phyloP scores from a whole-genome alignment of 495 filamentous ascomycete genomes.

The Penicillium turbatum region DNA sequence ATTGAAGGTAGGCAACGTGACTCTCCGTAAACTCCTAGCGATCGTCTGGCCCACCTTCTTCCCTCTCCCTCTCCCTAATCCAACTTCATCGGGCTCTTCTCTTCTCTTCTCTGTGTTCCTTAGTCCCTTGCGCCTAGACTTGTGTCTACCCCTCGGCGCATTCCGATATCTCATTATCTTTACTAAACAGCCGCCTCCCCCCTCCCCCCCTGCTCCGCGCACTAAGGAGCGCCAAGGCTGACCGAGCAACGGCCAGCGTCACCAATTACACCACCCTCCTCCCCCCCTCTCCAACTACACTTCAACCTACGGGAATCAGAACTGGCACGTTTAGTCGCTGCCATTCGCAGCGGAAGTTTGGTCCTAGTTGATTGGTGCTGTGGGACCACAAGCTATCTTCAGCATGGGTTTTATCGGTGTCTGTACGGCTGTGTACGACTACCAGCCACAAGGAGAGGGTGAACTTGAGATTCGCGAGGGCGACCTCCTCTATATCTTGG shows the following conservation, averaged over 20 bases:
- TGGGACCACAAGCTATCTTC: slow-evolving; percentile 1
- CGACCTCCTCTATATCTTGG: slow-evolving; percentile 86
- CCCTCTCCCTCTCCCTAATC: slow-evolving; percentile 19
- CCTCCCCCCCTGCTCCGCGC: slow-evolving; percentile 11
- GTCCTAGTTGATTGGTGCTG: neutral
- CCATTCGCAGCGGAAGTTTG: slow-evolving; percentile 16
- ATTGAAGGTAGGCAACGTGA: slow-evolving; percentile 29
- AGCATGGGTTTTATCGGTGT: slow-evolving; percentile 81
- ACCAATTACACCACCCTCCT: slow-evolving; percentile 12
- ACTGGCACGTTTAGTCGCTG: slow-evolving; percentile 17
- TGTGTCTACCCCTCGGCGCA: slow-evolving; percentile 3
- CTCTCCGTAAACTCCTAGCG: slow-evolving; percentile 20
- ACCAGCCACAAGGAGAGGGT: slow-evolving; percentile 79
- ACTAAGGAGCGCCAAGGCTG: slow-evolving; percentile 25
- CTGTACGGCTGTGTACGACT: slow-evolving; percentile 91
- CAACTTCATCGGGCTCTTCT: slow-evolving; percentile 14
- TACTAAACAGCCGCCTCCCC: slow-evolving; percentile 1
- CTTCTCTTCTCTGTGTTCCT: slow-evolving; percentile 4
- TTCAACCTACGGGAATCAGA: slow-evolving; percentile 11
- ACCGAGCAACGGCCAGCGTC: slow-evolving; percentile 21
- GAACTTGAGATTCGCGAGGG: slow-evolving; percentile 87
- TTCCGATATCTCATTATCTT: slow-evolving; percentile 5
- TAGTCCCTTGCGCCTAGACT: slow-evolving; percentile 4
- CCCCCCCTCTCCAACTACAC: slow-evolving; percentile 9
- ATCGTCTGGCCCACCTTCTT: slow-evolving; percentile 29